Percentiles rank a stretch among this genome's conserved stretches.
Evolutionary conservation across 2,329 filamentous ascomycete species (phyloP).

Genomic region (Zymoseptoria crescenta): DNA sequence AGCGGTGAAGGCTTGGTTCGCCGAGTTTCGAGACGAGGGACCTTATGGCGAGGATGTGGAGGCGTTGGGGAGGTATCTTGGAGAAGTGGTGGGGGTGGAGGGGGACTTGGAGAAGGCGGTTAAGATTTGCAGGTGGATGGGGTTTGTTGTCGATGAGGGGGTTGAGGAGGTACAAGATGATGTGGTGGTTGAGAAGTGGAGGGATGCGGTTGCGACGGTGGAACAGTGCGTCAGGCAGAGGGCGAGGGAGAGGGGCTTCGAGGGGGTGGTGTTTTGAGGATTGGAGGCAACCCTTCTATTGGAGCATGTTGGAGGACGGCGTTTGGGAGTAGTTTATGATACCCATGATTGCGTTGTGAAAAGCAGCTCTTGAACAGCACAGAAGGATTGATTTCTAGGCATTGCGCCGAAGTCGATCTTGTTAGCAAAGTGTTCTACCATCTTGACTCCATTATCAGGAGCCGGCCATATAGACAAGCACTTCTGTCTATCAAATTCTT

Average conservation of each 20-base stretch:
- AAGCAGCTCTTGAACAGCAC: neutral
- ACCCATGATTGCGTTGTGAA: neutral
- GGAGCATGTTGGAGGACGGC: neutral
- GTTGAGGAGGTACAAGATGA: conserved; percentile 18
- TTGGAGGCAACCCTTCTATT: too few species aligned
- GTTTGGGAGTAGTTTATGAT: neutral
- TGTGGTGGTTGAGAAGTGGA: conserved; percentile 28
- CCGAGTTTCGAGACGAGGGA: conserved; percentile 61
- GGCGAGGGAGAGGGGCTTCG: conserved; percentile 38
- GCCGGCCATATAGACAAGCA: too few species aligned
- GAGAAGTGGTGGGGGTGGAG: conserved; percentile 65
- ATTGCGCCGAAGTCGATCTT: too few species aligned
- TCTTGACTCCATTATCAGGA: too few species aligned
- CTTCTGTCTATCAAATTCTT: too few species aligned
- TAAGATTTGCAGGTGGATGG: conserved; percentile 59
- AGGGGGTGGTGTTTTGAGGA: conserved; percentile 35
- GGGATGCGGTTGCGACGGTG: conserved; percentile 32
- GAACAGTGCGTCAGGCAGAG: conserved; percentile 37
- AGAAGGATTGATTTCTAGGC: neutral
- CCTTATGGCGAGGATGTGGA: conserved; percentile 73
- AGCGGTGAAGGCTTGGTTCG: conserved; percentile 69
- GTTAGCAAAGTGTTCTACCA: too few species aligned
- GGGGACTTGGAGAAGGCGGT: conserved; percentile 68
- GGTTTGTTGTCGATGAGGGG: conserved; percentile 31
- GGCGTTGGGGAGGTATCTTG: conserved; percentile 66